Conservation (phyloP, 176 grass and related monocot genomes). For the Carex littledalei region DNA sequence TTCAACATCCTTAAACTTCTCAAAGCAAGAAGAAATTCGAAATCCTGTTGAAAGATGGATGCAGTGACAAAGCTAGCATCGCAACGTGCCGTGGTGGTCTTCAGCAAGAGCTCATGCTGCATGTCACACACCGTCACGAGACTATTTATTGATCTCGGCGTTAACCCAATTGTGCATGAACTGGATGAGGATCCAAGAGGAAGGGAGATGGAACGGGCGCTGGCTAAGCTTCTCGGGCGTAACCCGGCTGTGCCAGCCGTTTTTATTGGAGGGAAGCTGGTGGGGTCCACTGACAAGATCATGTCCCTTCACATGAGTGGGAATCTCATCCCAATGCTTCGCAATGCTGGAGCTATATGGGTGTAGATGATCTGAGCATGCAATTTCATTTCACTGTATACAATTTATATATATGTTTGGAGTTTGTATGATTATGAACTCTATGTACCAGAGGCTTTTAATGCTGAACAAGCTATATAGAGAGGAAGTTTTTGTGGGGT, state of each 20-base stretch:
- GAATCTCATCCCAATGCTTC: conserved; percentile 41
- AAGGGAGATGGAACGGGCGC: conserved; percentile 41
- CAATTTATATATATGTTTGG: not conserved
- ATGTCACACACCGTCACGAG: conserved; percentile 78
- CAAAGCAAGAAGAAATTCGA: not conserved
- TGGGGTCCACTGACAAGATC: conserved; percentile 50
- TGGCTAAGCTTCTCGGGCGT: conserved; percentile 24
- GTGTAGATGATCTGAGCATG: conserved; percentile 16
- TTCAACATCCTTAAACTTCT: not conserved
- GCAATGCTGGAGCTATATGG: conserved; percentile 52
- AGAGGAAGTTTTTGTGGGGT: not conserved
- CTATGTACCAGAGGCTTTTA: not conserved
- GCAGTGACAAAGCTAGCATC: conserved; percentile 57
- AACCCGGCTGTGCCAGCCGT: conserved; percentile 34
- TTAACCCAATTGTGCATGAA: conserved; percentile 36
- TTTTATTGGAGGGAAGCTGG: conserved; percentile 49
- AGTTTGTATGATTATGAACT: not conserved
- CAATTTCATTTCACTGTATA: not conserved
- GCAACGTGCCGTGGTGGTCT: conserved; percentile 67
- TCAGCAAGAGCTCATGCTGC: conserved; percentile 86
- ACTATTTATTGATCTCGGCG: conserved; percentile 46
- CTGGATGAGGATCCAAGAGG: conserved; percentile 39
- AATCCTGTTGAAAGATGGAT: conserved; percentile 26
- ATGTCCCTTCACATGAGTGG: conserved; percentile 58
- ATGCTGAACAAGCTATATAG: not conserved